Evolutionary conservation across 441 rosid genomes (phyloP), one percentile per base, ranked within the genome.

Genomic region (Arabidopsis lyrata): DNA sequence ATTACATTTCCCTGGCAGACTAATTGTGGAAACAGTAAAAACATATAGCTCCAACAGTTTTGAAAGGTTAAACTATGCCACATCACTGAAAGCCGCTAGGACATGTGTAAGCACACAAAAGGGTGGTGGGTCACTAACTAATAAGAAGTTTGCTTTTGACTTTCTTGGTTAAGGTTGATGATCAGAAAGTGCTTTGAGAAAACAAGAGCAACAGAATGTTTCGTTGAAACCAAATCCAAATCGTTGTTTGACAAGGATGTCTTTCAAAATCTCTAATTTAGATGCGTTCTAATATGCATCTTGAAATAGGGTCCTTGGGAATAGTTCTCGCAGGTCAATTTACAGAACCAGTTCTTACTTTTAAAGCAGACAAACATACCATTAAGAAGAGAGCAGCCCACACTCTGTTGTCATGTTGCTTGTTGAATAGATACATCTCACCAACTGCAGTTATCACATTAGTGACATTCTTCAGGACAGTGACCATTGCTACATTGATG

Each of bases 401-500:
- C 57, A 95, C 98, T 83, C 94, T 91, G 85, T 73, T 87, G 56
- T 91, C 98, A 70, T 95, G 99, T 73, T 88, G 88, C 92, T 93
- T 95, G 59, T 71, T 83, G 82, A 95, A 93, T 53, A 95, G 81
- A 81, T 95, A 95, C 99, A 95, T 95, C 81, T 95, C 98, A 22
- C 97, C 97, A 65, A 91, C 77, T 18, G 97, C 98, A 48, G 99
- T 93, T 60, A 95, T 93, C 68, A 95, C 98, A 73, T 93, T 95
- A 59, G 99, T 93, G 55, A 95, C 97, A 83, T 95, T 95, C 93
- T 95, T 95, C 84, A 95, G 82, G 68, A 93, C 95, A 2, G 99
- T 93, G 76, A 95, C 99, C 99, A 95, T 95, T 76, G 99, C 99
- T 10, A 91, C 97, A 78, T 93, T 95, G 65, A 95, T 95, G 81